A percentile compares a stretch with the other conserved stretches of the same genome.
Evolutionary conservation across 352 stramenopile species (phyloP).

Genomic region (Globisporangium echinulatum): DNA sequence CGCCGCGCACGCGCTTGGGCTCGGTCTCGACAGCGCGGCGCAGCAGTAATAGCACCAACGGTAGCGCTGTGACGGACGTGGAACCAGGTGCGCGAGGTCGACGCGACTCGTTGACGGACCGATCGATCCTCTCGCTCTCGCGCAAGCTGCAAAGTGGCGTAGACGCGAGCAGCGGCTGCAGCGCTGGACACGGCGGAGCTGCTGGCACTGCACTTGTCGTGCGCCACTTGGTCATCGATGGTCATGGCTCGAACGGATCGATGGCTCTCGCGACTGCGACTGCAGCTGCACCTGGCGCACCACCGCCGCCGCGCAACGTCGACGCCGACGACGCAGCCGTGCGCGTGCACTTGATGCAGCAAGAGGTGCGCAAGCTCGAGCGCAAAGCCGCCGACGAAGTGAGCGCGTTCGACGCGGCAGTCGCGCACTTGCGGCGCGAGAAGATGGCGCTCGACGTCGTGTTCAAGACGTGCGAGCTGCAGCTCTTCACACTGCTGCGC

Average conservation of each 20-base stretch:
- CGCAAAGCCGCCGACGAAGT: slow-evolving; percentile 63
- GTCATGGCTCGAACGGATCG: neutral
- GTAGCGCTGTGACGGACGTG: neutral
- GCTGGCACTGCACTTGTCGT: slow-evolving; percentile 1
- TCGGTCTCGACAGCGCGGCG: slow-evolving; percentile 5
- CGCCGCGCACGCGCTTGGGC: neutral
- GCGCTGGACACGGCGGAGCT: neutral
- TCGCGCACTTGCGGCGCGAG: slow-evolving; percentile 87
- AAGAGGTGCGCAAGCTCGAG: slow-evolving; percentile 65
- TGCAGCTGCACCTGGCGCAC: neutral
- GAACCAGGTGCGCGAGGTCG: neutral
- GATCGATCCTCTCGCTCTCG: slow-evolving; percentile 24
- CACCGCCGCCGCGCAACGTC: slow-evolving; percentile 7
- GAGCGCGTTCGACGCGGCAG: slow-evolving; percentile 74
- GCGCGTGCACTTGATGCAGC: slow-evolving; percentile 41
- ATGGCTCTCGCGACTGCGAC: neutral
- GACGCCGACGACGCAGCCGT: slow-evolving; percentile 46
- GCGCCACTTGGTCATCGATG: slow-evolving; percentile 12
- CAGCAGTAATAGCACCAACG: neutral
- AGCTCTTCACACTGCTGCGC: slow-evolving; percentile 77
- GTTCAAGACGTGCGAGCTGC: slow-evolving; percentile 87
- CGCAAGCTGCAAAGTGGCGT: slow-evolving; percentile 17
- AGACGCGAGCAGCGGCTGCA: neutral
- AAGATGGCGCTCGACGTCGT: slow-evolving; percentile 80
- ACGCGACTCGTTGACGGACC: slow-evolving; percentile 17